Conservation (phyloP, 768 basidiomycete genomes). For the Jaapia argillacea region DNA sequence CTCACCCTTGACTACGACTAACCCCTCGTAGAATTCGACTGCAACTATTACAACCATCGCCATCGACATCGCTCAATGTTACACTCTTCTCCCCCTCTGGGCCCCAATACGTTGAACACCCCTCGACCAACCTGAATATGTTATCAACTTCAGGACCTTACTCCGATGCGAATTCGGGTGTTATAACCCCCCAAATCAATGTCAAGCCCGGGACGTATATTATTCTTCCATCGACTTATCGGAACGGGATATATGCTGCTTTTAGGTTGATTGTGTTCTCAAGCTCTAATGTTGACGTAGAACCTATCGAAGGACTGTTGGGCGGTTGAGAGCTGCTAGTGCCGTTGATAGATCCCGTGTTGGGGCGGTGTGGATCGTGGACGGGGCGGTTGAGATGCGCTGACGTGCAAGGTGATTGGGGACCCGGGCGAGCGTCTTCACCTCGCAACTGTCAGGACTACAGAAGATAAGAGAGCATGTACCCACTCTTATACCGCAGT, state of each 20-base stretch:
- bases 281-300: neutral
- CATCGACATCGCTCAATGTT: constrained; percentile 44
- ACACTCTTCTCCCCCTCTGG: constrained; percentile 36
- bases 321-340: too few species aligned
- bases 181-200: constrained; percentile 41
- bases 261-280: constrained; percentile 60
- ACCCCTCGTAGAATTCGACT: constrained; percentile 50
- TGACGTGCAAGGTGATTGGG: too few species aligned
- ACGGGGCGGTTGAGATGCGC: too few species aligned
- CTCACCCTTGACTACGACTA: neutral
- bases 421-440: too few species aligned
- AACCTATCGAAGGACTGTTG: neutral
- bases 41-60: constrained; percentile 38
- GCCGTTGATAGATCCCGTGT: too few species aligned
- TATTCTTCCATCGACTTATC: constrained; percentile 65
- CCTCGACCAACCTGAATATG: too few species aligned
- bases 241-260: constrained; percentile 39
- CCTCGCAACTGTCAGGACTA: too few species aligned
- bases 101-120: constrained; percentile 33
- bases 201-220: constrained; percentile 59
- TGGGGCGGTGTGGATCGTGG: too few species aligned
- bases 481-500: too few species aligned
- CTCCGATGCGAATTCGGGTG: constrained; percentile 65
- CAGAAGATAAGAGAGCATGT: too few species aligned
- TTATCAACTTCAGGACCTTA: constrained; percentile 86